Percentiles rank a stretch among this genome's conserved stretches.
These are phyloP conservation scores for Carex pumila DNA, from an alignment of 176 grass and related monocot genomes.

Conservation along the genomic window DNA sequence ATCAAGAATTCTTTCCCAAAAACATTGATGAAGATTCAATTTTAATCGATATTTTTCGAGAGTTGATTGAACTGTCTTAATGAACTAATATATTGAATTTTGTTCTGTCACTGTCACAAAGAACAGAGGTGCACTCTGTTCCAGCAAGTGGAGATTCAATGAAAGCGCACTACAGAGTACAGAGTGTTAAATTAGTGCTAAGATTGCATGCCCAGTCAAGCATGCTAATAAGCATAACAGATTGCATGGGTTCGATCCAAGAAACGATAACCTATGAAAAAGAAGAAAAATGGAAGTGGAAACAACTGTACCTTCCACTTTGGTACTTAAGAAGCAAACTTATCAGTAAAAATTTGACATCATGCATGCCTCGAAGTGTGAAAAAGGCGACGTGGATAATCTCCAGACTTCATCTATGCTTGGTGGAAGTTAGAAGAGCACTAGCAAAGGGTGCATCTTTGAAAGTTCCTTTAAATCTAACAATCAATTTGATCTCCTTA, in stretches of 20 bases:
- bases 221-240: not conserved
- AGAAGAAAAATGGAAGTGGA: not conserved
- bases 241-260: conserved; percentile 5
- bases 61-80: not conserved
- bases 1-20: not conserved
- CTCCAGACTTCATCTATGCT: not conserved
- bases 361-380: not conserved
- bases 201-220: not conserved
- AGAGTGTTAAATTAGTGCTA: not conserved
- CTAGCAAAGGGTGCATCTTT: not conserved
- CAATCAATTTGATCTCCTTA: not conserved
- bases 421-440: not conserved
- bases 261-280: not conserved
- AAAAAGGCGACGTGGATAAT: not conserved
- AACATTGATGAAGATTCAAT: not conserved
- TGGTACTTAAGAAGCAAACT: conserved; percentile 1
- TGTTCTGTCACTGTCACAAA: not conserved
- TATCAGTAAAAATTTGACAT: not conserved
- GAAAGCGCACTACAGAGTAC: conserved; percentile 8
- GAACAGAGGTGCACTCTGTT: conserved; percentile 6
- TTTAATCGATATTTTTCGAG: not conserved
- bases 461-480: not conserved
- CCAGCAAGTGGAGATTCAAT: conserved; percentile 3
- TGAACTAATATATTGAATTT: not conserved
- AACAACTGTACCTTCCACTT: conserved; percentile 6